Percentiles rank a stretch among this genome's conserved stretches.
Conservation (phyloP, 352 stramenopile species). For the Thraustochytrium striatum region DNA sequence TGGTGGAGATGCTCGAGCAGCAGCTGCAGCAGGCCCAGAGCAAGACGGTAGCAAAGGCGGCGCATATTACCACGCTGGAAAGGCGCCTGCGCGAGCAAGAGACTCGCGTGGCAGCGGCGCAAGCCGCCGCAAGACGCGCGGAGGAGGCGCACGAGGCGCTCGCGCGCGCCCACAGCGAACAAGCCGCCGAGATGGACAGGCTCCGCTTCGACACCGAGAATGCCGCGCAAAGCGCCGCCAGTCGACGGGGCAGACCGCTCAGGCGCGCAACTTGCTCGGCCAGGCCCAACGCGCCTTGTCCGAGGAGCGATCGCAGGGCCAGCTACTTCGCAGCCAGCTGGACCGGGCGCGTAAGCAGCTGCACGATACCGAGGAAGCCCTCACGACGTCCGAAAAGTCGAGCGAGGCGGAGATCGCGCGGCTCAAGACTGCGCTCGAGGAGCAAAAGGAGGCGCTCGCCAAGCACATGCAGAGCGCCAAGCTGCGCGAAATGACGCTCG, state of each 20-base stretch:
- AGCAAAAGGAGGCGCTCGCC: neutral
- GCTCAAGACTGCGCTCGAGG: neutral
- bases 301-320: no score
- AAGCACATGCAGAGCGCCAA: neutral
- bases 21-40: conserved; percentile 24
- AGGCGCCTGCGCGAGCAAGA: neutral
- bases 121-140: neutral
- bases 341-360: neutral
- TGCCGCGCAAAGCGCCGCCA: neutral
- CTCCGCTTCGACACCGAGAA: neutral
- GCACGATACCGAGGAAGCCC: neutral
- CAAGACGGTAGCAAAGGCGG: no score
- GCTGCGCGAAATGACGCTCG: no score
- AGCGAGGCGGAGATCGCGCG: neutral
- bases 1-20: neutral
- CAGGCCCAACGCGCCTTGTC: neutral
- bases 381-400: conserved; percentile 4
- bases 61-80: neutral
- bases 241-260: no score
- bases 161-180: neutral
- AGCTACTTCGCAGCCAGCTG: neutral
- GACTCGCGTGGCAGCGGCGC: neutral
- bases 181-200: neutral
- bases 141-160: neutral
- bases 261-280: neutral